Percentiles rank a stretch among this genome's conserved stretches.
Evolutionary conservation across 768 basidiomycete genomes (phyloP).

Genomic region (Lactarius indigo): DNA sequence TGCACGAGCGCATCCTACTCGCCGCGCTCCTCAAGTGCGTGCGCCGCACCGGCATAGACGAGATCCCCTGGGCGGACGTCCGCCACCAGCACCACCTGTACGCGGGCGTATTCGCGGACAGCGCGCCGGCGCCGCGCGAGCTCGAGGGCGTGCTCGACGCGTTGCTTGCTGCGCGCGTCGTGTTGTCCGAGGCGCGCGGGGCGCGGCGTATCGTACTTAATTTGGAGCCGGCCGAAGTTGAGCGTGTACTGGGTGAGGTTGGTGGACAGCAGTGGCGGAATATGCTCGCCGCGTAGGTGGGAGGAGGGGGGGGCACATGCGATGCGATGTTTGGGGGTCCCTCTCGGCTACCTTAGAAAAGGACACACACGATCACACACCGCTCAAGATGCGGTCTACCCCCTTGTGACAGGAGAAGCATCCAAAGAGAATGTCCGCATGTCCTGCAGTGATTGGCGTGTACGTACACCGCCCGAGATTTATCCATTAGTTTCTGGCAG

Average conservation of each 20-base stretch:
- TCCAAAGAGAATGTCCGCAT: neutral
- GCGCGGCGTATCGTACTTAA: conserved; percentile 79
- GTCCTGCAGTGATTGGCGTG: neutral
- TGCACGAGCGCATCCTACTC: conserved; percentile 87
- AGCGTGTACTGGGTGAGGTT: conserved; percentile 78
- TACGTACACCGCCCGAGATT: conserved; percentile 2
- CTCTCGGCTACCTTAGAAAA: neutral
- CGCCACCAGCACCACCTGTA: conserved; percentile 74
- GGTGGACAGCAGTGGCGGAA: conserved; percentile 70
- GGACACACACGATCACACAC: neutral
- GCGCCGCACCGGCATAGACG: conserved; percentile 79
- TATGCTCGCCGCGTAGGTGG: conserved; percentile 34
- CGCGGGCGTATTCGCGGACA: conserved; percentile 55
- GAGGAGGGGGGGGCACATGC: neutral
- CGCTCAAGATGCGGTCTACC: neutral
- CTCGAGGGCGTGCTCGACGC: conserved; percentile 70
- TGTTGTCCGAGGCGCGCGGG: conserved; percentile 63
- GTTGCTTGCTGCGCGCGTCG: conserved; percentile 69
- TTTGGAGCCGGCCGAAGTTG: conserved; percentile 79
- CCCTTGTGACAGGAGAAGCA: conserved; percentile 1
- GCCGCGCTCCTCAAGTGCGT: conserved; percentile 79
- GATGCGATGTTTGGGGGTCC: neutral
- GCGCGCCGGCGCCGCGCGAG: conserved; percentile 60
- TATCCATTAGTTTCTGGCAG: neutral
- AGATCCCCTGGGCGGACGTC: conserved; percentile 83